Conservation (phyloP, 768 basidiomycete species). For the Panaeolus papilionaceus region DNA sequence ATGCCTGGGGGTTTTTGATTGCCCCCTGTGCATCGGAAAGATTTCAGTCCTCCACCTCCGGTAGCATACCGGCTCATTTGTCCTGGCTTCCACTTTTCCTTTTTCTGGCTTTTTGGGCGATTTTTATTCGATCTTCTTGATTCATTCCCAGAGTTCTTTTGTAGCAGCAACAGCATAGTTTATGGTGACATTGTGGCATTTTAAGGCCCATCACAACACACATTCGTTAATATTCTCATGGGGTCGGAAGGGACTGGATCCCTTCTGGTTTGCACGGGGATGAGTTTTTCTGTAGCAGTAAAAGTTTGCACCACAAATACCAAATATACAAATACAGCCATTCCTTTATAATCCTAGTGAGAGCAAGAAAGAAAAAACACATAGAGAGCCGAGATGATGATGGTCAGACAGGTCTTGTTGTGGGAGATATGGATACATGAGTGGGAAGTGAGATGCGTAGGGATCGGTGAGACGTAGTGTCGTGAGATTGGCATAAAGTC, state of each 20-base stretch:
- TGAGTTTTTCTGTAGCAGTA: constrained; percentile 22
- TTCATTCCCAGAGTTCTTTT: constrained; percentile 19
- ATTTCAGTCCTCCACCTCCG: background rate
- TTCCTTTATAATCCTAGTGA: constrained; percentile 19
- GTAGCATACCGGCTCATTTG: constrained; percentile 11
- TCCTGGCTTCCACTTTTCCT: constrained; percentile 18
- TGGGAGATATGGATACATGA: constrained; percentile 13
- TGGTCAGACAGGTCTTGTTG: constrained; percentile 2
- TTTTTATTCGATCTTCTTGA: constrained; percentile 19
- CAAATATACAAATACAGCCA: constrained; percentile 18
- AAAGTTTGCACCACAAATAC: constrained; percentile 24
- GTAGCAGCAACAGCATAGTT: constrained; percentile 13
- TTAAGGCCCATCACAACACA: constrained; percentile 5
- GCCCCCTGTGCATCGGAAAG: background rate
- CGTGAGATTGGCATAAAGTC: background rate
- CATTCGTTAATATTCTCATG: constrained; percentile 21
- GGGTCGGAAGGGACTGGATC: constrained; percentile 23
- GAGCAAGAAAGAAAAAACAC: background rate
- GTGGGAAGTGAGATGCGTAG: constrained; percentile 11
- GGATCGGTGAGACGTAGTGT: constrained; percentile 4
- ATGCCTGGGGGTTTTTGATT: constrained; percentile 64
- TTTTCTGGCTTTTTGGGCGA: constrained; percentile 12
- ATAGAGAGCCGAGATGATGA: background rate
- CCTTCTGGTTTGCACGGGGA: constrained; percentile 19
- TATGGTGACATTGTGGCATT: background rate